Percentiles rank a stretch among this genome's conserved stretches.
Conservation (phyloP, 306 rosid genomes). For the Lotus japonicus region DNA sequence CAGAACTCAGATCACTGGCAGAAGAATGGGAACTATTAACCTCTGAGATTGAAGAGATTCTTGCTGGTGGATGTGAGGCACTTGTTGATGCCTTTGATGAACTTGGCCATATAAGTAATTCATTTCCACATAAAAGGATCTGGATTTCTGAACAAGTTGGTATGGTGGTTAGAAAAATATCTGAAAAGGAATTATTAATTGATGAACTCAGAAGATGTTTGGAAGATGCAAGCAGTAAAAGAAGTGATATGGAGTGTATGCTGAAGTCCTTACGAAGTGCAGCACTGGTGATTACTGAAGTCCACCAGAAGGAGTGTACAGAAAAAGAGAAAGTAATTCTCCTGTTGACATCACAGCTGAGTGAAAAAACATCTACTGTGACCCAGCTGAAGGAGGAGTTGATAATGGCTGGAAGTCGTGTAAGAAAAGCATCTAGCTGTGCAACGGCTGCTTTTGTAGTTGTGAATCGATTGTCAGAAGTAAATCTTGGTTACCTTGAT, state of each 20-base stretch:
- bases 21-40: conserved; percentile 70
- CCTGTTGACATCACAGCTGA: conserved; percentile 45
- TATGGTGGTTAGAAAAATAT: conserved; percentile 47
- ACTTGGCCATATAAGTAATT: conserved; percentile 53
- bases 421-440: conserved; percentile 53
- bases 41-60: conserved; percentile 76
- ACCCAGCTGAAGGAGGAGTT: conserved; percentile 44
- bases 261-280: conserved; percentile 89
- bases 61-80: conserved; percentile 57
- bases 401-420: conserved; percentile 45
- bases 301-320: conserved; percentile 65
- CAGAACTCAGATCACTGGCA: conserved; percentile 41
- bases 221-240: conserved; percentile 85
- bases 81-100: conserved; percentile 66
- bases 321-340: conserved; percentile 59
- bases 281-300: conserved; percentile 67
- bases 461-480: conserved; percentile 70
- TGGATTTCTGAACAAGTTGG: conserved; percentile 89
- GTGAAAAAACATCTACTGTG: conserved; percentile 32
- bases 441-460: conserved; percentile 68
- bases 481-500: conserved; percentile 38
- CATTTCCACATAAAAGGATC: conserved; percentile 81
- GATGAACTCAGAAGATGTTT: conserved; percentile 72
- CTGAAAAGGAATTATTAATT: conserved; percentile 74
- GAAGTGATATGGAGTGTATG: conserved; percentile 78